These are phyloP conservation scores for Verbascum thapsus DNA, from an alignment of 257 asterid species.

Conservation along the genomic window DNA sequence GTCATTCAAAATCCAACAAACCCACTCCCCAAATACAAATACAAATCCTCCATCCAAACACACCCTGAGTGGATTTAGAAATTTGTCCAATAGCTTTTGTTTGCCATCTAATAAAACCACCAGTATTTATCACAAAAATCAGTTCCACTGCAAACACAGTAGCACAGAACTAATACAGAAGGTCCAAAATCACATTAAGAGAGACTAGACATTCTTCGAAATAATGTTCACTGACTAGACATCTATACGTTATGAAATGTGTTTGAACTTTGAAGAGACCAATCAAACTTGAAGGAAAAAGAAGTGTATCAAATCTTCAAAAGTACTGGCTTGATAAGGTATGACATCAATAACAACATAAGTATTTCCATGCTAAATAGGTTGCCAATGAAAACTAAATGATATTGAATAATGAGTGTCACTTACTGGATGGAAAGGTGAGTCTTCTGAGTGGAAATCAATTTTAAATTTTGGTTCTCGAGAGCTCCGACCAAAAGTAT, in stretches of 20 bases:
- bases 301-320: not conserved
- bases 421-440: conserved; percentile 83
- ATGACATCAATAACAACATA: conserved; percentile 12
- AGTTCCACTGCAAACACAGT: not conserved
- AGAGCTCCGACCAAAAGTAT: conserved; percentile 71
- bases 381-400: conserved; percentile 7
- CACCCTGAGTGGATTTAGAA: not conserved
- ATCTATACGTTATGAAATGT: not conserved
- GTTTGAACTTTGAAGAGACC: not conserved
- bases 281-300: conserved; percentile 2
- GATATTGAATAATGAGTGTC: conserved; percentile 13
- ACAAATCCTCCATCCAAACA: no score
- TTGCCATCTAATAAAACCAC: not conserved
- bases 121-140: not conserved
- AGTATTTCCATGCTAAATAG: conserved; percentile 6
- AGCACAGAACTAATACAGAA: not conserved
- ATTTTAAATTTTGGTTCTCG: conserved; percentile 89
- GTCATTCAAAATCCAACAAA: no score
- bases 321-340: not conserved
- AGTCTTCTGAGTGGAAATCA: conserved; percentile 80
- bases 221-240: not conserved
- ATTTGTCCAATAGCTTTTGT: not conserved
- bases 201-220: not conserved
- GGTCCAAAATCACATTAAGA: not conserved
- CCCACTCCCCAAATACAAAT: no score